Conservation (phyloP, 345 rosid species). For the Eucalyptus regnans region DNA sequence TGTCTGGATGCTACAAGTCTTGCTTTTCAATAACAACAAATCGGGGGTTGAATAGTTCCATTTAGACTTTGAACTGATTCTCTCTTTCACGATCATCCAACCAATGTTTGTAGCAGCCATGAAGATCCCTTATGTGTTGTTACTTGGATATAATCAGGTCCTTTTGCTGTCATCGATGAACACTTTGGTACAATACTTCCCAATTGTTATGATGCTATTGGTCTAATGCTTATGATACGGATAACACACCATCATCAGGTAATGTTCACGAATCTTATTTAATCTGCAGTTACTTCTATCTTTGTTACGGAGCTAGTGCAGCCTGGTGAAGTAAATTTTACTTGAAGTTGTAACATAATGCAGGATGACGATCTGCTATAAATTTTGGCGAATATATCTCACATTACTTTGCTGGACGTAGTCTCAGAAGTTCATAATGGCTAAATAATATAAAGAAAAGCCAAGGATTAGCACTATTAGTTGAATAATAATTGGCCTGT, state of each 20-base stretch:
- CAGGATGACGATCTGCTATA: not conserved
- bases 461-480: not conserved
- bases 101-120: not conserved
- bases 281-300: not conserved
- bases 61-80: not conserved
- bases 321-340: not conserved
- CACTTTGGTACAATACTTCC: conserved; percentile 81
- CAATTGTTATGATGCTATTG: conserved; percentile 93
- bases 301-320: not conserved
- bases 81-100: not conserved
- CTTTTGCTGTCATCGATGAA: conserved; percentile 90
- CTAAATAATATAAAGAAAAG: not conserved
- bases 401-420: not conserved
- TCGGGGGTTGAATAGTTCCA: not conserved
- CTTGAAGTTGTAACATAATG: not conserved
- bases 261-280: not conserved
- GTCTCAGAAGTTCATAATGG: not conserved
- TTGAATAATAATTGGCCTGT: not conserved
- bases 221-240: conserved; percentile 96
- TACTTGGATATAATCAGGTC: conserved; percentile 43
- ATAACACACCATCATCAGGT: conserved; percentile 98
- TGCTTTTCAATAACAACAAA: not conserved
- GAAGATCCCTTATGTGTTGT: not conserved
- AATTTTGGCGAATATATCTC: not conserved
- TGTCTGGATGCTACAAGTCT: not conserved